Conservation (phyloP, 2,329 filamentous ascomycete genomes). For the Colletotrichum sp. region DNA sequence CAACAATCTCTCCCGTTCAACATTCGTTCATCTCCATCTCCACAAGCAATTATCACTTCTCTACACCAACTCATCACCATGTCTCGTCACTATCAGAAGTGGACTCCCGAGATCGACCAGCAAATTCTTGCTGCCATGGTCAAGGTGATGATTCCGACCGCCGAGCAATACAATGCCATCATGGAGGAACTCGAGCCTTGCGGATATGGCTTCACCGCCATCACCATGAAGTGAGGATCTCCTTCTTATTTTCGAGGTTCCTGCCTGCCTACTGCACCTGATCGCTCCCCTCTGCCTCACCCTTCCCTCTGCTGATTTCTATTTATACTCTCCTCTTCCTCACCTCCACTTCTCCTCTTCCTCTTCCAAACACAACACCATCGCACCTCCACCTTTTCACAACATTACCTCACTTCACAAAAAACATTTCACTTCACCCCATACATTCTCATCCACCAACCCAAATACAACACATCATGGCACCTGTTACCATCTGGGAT, state of each 20-base stretch:
- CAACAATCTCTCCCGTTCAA: no score
- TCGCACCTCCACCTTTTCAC: background rate
- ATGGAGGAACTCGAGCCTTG: conserved; percentile 32
- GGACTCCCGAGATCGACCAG: no score
- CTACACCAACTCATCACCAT: no score
- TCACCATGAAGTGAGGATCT: conserved; percentile 43
- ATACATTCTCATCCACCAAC: background rate
- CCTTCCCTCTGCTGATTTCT: background rate
- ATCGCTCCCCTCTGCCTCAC: background rate
- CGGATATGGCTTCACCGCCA: conserved; percentile 44
- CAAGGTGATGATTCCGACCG: no score
- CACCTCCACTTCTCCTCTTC: no score
- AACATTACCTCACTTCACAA: background rate
- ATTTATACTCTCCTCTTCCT: background rate
- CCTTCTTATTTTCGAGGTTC: background rate
- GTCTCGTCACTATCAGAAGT: no score
- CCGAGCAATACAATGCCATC: conserved; percentile 38
- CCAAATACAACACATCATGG: background rate
- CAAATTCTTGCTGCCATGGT: no score
- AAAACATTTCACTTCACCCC: background rate
- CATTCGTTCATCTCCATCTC: no score
- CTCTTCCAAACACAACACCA: background rate
- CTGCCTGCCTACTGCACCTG: background rate
- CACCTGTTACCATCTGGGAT: conserved; percentile 31
- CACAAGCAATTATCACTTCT: no score